phyloP scores from a whole-genome alignment of 1,284 basidiomycete species.

The Tilletia walkeri region DNA sequence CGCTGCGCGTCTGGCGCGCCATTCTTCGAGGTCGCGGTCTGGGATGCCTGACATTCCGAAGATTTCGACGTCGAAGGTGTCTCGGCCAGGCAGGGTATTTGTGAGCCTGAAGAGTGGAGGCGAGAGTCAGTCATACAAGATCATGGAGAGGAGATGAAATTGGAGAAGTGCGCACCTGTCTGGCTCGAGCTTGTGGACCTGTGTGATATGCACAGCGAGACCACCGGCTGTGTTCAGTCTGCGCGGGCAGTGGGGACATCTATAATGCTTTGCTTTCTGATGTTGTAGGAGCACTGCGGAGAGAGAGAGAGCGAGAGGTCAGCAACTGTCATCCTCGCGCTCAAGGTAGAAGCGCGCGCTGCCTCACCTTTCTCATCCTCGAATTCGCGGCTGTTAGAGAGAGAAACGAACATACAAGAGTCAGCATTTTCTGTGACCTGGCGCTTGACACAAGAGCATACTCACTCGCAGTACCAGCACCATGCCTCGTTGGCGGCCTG shows the following conservation, averaged over 20 bases:
- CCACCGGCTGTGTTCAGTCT: slow-evolving; percentile 95
- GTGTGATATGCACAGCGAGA: slow-evolving; percentile 95
- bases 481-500: slow-evolving; percentile 62
- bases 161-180: slow-evolving; percentile 68
- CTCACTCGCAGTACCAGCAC: slow-evolving; percentile 99
- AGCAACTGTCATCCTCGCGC: neutral
- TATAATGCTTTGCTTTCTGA: slow-evolving; percentile 99
- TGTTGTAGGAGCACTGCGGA: slow-evolving; percentile 87
- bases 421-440: slow-evolving; percentile 16
- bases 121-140: neutral
- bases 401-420: neutral
- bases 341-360: neutral
- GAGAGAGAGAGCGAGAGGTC: neutral
- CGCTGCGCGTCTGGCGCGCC: slow-evolving; percentile 65
- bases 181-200: slow-evolving; percentile 95
- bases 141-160: neutral
- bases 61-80: slow-evolving; percentile 97
- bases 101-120: slow-evolving; percentile 68
- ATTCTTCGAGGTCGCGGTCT: slow-evolving; percentile 86
- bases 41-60: slow-evolving; percentile 99
- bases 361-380: slow-evolving; percentile 52
- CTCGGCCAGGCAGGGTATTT: slow-evolving; percentile 90
- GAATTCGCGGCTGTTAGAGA: slow-evolving; percentile 46
- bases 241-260: slow-evolving; percentile 91
- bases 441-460: slow-evolving; percentile 60